These are phyloP conservation scores for Gardenia jasminoides DNA, from an alignment of 257 asterid species.

Conservation along the genomic window DNA sequence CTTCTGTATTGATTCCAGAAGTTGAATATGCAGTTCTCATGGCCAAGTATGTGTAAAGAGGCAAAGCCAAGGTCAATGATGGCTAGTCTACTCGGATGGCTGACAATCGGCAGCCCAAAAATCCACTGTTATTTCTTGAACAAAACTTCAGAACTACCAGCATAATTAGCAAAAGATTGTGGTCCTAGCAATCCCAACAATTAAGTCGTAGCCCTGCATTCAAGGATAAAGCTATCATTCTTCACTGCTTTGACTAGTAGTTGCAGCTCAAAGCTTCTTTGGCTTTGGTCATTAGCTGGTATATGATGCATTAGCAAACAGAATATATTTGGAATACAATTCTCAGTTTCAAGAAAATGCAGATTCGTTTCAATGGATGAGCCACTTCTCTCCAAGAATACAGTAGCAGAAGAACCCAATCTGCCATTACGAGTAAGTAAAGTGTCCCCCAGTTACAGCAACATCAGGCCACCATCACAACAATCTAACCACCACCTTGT, in stretches of 20 bases:
- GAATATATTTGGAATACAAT: background rate
- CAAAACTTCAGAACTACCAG: background rate
- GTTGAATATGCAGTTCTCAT: background rate
- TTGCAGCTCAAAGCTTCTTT: constrained; percentile 1
- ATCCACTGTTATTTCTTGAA: background rate
- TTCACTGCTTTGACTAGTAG: constrained; percentile 9
- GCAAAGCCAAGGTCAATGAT: background rate
- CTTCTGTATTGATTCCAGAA: background rate
- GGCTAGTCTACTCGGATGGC: background rate
- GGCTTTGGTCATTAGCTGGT: background rate
- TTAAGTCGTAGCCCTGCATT: background rate
- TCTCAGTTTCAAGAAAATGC: background rate
- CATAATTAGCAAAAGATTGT: background rate
- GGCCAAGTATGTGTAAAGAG: background rate
- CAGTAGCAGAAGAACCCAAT: constrained; percentile 6
- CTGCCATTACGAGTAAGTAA: background rate
- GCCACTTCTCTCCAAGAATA: constrained; percentile 15
- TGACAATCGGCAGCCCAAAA: background rate
- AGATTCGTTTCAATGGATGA: constrained; percentile 12
- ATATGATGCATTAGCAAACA: background rate
- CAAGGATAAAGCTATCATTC: background rate
- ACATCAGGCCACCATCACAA: background rate
- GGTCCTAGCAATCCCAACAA: background rate
- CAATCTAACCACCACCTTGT: background rate
- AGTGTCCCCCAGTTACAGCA: background rate